Evolutionary conservation across 2,329 filamentous ascomycete species (phyloP).

Genomic region (Trematosphaeria pertusa): DNA sequence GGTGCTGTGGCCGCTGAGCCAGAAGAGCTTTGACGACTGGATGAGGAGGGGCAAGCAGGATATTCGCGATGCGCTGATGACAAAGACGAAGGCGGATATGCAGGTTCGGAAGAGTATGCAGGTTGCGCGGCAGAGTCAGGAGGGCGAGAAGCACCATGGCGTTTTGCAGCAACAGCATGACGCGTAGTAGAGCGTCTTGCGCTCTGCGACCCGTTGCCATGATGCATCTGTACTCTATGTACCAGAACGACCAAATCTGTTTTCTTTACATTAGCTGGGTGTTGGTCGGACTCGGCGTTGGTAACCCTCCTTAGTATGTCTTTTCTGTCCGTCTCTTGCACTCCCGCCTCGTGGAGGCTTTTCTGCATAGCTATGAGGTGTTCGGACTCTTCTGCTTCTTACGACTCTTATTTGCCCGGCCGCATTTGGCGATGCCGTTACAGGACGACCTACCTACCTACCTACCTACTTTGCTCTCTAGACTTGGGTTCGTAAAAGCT

Average conservation of each 20-base stretch:
- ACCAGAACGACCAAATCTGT: background rate
- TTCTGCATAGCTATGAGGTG: too few species aligned
- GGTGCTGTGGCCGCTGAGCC: constrained; percentile 64
- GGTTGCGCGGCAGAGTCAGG: constrained; percentile 21
- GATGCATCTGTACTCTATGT: background rate
- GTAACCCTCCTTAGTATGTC: too few species aligned
- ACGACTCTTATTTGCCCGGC: too few species aligned
- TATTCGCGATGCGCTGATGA: constrained; percentile 53
- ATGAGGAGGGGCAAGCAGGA: constrained; percentile 45
- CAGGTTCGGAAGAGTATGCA: constrained; percentile 38
- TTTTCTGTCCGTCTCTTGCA: background rate
- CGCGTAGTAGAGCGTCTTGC: constrained; percentile 4
- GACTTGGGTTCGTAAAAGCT: too few species aligned
- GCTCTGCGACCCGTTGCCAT: background rate
- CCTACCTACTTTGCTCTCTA: too few species aligned
- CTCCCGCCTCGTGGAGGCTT: background rate
- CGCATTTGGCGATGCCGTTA: too few species aligned
- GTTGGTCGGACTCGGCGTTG: background rate
- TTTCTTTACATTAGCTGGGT: background rate
- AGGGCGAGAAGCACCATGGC: constrained; percentile 30
- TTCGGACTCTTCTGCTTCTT: too few species aligned
- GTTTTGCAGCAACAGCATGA: constrained; percentile 21
- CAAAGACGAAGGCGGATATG: constrained; percentile 50
- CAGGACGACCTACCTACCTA: too few species aligned
- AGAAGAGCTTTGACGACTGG: constrained; percentile 50